Conservation (phyloP, 306 rosid genomes). For the Pueraria montana region DNA sequence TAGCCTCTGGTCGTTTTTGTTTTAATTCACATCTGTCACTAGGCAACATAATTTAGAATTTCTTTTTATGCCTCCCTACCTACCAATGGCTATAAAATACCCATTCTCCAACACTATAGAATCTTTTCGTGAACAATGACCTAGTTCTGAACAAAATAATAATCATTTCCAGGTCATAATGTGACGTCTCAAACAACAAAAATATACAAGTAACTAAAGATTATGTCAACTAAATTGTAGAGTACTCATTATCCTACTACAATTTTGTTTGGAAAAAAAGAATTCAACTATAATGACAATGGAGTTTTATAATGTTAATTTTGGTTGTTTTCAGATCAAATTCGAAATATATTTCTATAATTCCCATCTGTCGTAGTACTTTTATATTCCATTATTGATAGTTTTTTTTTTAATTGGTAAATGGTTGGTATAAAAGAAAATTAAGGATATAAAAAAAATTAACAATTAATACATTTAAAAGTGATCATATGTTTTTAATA, state of each 20-base stretch:
- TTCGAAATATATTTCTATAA: not conserved
- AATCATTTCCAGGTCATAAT: not conserved
- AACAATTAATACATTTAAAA: too few relatives aligned
- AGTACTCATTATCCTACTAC: not conserved
- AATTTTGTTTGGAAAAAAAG: not conserved
- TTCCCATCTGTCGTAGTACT: not conserved
- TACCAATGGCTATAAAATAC: not conserved
- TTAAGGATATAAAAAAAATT: too few relatives aligned
- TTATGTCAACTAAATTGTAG: not conserved
- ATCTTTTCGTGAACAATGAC: constrained; percentile 18
- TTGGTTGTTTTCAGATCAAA: constrained; percentile 1
- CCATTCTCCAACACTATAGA: not conserved
- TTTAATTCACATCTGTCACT: not conserved
- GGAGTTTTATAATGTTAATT: not conserved
- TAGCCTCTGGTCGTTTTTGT: not conserved
- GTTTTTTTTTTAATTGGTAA: not conserved
- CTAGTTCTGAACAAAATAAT: not conserved
- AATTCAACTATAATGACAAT: not conserved
- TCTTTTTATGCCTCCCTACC: not conserved
- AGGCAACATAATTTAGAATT: not conserved
- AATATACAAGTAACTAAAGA: not conserved
- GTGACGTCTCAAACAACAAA: constrained; percentile 3
- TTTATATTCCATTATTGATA: not conserved
- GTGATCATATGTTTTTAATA: too few relatives aligned
- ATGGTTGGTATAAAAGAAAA: too few relatives aligned